These are phyloP conservation scores for Stemphylium vesicarium DNA, from an alignment of 2,329 filamentous ascomycete species.

Conservation along the genomic window DNA sequence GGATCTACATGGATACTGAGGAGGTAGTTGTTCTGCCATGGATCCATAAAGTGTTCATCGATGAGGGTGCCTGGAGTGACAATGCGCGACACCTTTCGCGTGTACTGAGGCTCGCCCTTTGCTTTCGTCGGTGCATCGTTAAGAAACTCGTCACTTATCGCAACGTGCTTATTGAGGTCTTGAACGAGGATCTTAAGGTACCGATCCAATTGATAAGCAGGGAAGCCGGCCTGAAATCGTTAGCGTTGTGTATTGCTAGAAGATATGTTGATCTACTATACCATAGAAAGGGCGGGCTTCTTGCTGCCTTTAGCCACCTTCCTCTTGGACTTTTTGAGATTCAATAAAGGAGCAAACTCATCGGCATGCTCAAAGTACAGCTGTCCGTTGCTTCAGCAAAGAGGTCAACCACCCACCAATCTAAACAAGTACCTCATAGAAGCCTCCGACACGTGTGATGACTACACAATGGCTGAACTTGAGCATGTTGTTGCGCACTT, in stretches of 20 bases:
- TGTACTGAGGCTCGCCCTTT: slow-evolving; percentile 82
- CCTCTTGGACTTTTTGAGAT: slow-evolving; percentile 83
- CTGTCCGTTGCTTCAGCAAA: slow-evolving; percentile 36
- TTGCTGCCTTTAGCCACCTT: slow-evolving; percentile 67
- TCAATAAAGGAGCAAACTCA: slow-evolving; percentile 82
- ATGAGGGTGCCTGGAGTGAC: slow-evolving; percentile 95
- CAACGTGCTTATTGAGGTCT: slow-evolving; percentile 88
- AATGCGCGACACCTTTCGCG: slow-evolving; percentile 82
- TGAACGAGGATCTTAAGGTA: slow-evolving; percentile 93
- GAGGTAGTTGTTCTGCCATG: slow-evolving; percentile 90
- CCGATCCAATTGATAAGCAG: slow-evolving; percentile 88
- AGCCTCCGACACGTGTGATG: slow-evolving; percentile 89
- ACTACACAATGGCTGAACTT: slow-evolving; percentile 91
- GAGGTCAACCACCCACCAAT: too few relatives aligned
- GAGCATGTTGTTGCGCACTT: slow-evolving; percentile 86
- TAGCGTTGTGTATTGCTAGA: neutral
- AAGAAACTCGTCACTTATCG: slow-evolving; percentile 90
- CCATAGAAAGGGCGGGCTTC: slow-evolving; percentile 76
- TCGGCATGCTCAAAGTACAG: slow-evolving; percentile 96
- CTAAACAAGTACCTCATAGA: slow-evolving; percentile 74
- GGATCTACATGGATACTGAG: slow-evolving; percentile 73
- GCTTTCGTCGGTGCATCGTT: slow-evolving; percentile 72
- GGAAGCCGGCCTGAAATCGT: slow-evolving; percentile 77
- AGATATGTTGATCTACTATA: slow-evolving; percentile 60
- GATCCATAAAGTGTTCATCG: slow-evolving; percentile 96